Conservation (phyloP, 257 asterid genomes). For the Fraxinus quadrangulata region DNA sequence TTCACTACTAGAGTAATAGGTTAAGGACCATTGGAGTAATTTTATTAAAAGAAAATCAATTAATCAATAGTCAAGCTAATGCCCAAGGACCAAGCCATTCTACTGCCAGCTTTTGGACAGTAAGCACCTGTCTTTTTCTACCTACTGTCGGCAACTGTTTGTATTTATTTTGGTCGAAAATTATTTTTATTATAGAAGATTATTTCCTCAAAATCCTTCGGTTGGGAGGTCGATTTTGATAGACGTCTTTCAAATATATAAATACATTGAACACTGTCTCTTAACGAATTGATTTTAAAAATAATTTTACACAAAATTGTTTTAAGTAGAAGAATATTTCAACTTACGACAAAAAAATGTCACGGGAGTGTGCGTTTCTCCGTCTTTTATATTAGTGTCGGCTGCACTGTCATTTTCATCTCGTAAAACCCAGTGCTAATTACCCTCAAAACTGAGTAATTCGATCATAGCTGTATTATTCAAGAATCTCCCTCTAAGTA, state of each 20-base stretch:
- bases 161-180: no score
- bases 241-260: no score
- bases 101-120: neutral
- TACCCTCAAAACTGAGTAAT: no score
- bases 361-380: neutral
- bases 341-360: no score
- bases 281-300: no score
- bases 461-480: neutral
- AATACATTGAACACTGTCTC: no score
- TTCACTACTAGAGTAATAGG: neutral
- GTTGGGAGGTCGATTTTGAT: no score
- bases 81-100: neutral
- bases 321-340: no score
- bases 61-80: neutral
- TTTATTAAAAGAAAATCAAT: neutral
- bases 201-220: no score
- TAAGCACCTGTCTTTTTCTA: neutral
- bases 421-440: neutral
- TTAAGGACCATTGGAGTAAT: neutral
- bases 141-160: no score
- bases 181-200: no score
- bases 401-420: conserved; percentile 18
- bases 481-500: neutral
- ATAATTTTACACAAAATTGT: no score
- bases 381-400: neutral